Evolutionary conservation across 495 filamentous ascomycete genomes (phyloP).

Genomic region (Cercophora sp.): DNA sequence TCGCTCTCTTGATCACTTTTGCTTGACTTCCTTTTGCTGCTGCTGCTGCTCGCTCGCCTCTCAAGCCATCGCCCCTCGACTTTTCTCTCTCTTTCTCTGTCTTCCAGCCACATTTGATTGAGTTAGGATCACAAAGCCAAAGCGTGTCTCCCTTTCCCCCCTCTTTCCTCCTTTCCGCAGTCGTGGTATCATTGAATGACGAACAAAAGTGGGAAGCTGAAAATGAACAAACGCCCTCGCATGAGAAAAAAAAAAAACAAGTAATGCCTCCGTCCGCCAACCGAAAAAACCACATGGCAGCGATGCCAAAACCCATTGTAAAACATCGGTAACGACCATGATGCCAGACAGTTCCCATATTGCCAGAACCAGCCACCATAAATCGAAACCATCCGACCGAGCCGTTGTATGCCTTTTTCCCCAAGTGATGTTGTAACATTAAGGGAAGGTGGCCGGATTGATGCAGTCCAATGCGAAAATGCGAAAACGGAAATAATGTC

Average conservation of each 20-base stretch:
- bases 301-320: conserved; percentile 34
- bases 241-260: conserved; percentile 14
- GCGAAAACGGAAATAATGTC: conserved; percentile 9
- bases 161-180: conserved; percentile 5
- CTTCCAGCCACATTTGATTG: not conserved
- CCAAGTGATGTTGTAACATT: too few relatives aligned
- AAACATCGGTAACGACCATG: conserved; percentile 30
- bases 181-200: conserved; percentile 32
- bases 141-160: too few relatives aligned
- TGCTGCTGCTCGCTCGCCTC: not conserved
- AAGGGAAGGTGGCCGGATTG: conserved; percentile 15
- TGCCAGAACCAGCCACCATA: conserved; percentile 20
- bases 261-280: conserved; percentile 9
- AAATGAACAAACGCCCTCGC: conserved; percentile 15
- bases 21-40: not conserved
- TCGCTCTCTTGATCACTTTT: not conserved
- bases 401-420: conserved; percentile 1
- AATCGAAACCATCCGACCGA: conserved; percentile 26
- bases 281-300: conserved; percentile 25
- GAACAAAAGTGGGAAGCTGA: conserved; percentile 16
- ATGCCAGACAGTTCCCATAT: conserved; percentile 17
- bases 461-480: conserved; percentile 24
- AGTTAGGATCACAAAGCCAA: not conserved
- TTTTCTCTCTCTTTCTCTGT: not conserved
- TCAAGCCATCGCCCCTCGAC: not conserved